These are phyloP conservation scores for Mycocentrospora acerina DNA, from an alignment of 2,329 filamentous ascomycete species.

Conservation along the genomic window DNA sequence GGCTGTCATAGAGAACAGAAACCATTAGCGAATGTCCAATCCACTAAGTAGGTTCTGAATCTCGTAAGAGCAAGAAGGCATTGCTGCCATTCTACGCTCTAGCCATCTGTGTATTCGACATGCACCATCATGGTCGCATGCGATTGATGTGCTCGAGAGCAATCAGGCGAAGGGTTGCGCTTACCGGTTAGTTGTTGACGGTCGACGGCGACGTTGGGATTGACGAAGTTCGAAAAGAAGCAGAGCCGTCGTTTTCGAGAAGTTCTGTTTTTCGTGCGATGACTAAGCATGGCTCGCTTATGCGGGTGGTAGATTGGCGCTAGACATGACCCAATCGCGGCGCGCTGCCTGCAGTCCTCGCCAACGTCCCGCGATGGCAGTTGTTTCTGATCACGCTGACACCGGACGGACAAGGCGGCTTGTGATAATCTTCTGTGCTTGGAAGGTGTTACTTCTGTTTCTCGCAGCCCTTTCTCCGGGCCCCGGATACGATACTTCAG, in stretches of 20 bases:
- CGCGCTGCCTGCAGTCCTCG: conserved; percentile 3
- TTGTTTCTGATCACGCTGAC: background rate
- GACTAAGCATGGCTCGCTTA: too few species aligned
- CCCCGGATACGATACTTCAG: conserved; percentile 77
- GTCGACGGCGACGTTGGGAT: conserved; percentile 36
- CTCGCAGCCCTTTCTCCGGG: conserved; percentile 61
- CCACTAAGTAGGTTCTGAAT: conserved; percentile 60
- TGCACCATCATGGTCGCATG: conserved; percentile 32
- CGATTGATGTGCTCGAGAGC: conserved; percentile 36
- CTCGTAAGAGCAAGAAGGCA: conserved; percentile 43
- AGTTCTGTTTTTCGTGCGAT: too few species aligned
- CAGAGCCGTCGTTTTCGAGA: background rate
- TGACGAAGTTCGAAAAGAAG: conserved; percentile 26
- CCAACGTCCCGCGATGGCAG: conserved; percentile 3
- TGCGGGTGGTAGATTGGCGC: conserved; percentile 1
- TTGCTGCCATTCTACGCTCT: conserved; percentile 41
- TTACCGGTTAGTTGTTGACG: conserved; percentile 41
- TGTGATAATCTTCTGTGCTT: conserved; percentile 54
- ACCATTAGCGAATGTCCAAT: conserved; percentile 82
- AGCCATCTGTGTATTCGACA: conserved; percentile 41
- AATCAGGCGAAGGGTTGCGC: conserved; percentile 34
- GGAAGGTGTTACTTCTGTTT: conserved; percentile 68
- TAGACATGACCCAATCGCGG: conserved; percentile 17
- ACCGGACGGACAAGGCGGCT: conserved; percentile 8
- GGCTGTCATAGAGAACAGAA: conserved; percentile 99